Conservation (phyloP, 768 basidiomycete species). For the Auricularia sp. region DNA sequence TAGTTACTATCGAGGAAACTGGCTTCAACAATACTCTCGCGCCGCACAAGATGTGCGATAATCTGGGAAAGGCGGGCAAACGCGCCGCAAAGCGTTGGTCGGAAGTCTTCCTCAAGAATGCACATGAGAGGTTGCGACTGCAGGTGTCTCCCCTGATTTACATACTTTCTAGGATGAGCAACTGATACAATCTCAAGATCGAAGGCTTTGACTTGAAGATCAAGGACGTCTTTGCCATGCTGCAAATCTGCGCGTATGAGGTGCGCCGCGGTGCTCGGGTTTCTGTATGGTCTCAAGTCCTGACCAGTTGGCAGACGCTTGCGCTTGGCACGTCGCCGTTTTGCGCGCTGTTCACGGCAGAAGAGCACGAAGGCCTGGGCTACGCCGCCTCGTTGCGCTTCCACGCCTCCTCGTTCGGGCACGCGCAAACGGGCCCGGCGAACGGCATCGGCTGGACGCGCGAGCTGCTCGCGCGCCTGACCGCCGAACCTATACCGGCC, state of each 20-base stretch:
- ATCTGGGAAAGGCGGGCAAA: slow-evolving; percentile 16
- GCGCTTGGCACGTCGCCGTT: slow-evolving; percentile 28
- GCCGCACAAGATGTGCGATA: slow-evolving; percentile 24
- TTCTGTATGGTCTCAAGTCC: background rate
- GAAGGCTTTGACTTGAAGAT: slow-evolving; percentile 23
- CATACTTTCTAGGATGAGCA: background rate
- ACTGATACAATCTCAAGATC: slow-evolving; percentile 18
- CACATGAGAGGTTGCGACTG: slow-evolving; percentile 9
- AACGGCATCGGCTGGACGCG: slow-evolving; percentile 11
- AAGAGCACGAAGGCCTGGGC: slow-evolving; percentile 22
- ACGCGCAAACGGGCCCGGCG: slow-evolving; percentile 17
- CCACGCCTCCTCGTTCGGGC: slow-evolving; percentile 23
- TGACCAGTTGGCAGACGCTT: slow-evolving; percentile 14
- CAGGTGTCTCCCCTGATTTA: background rate
- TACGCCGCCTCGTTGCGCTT: slow-evolving; percentile 22
- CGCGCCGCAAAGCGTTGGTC: slow-evolving; percentile 27
- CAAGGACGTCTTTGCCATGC: slow-evolving; percentile 26
- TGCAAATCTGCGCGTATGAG: slow-evolving; percentile 32
- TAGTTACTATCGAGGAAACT: slow-evolving; percentile 58
- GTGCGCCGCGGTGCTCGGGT: slow-evolving; percentile 7
- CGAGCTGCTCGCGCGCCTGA: slow-evolving; percentile 19
- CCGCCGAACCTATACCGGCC: background rate
- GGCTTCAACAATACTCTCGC: slow-evolving; percentile 43
- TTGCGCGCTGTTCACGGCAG: slow-evolving; percentile 28
- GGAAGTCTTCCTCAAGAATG: slow-evolving; percentile 28